Conservation (phyloP, 2,329 filamentous ascomycete genomes). For the Microdochium trichocladiopsis region DNA sequence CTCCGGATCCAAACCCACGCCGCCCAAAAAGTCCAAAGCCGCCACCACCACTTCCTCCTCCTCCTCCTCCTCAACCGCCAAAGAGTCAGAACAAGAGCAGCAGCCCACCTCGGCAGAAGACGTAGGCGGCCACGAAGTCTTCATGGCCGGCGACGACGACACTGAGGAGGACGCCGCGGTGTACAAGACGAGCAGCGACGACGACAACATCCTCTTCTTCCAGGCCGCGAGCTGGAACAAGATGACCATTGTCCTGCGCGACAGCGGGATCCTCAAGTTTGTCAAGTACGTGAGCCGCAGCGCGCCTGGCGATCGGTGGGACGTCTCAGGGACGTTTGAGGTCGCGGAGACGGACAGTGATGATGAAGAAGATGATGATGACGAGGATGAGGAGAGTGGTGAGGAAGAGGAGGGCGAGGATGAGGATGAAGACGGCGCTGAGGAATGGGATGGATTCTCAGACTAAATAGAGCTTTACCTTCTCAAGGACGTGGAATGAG, state of each 20-base stretch:
- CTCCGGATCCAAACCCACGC: conserved; percentile 11
- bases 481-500: neutral
- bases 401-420: conserved; percentile 22
- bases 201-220: conserved; percentile 62
- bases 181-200: conserved; percentile 74
- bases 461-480: conserved; percentile 7
- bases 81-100: conserved; percentile 20
- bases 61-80: conserved; percentile 14
- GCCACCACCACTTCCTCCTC: conserved; percentile 19
- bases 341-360: conserved; percentile 51
- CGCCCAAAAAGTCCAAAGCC: conserved; percentile 10
- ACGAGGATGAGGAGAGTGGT: conserved; percentile 21
- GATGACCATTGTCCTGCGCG: conserved; percentile 81
- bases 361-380: conserved; percentile 26
- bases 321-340: conserved; percentile 73
- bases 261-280: conserved; percentile 81
- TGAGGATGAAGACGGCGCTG: conserved; percentile 35
- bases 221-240: conserved; percentile 75
- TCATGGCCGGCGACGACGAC: conserved; percentile 85
- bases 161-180: conserved; percentile 72
- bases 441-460: conserved; percentile 54
- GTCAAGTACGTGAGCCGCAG: conserved; percentile 88
- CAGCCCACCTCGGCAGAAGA: conserved; percentile 33
- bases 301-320: conserved; percentile 87
- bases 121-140: conserved; percentile 76